A percentile compares a stretch with the other conserved stretches of the same genome.
These are phyloP conservation scores for Panicum virgatum DNA, from an alignment of 202 grass and related monocot species.

Conservation along the genomic window DNA sequence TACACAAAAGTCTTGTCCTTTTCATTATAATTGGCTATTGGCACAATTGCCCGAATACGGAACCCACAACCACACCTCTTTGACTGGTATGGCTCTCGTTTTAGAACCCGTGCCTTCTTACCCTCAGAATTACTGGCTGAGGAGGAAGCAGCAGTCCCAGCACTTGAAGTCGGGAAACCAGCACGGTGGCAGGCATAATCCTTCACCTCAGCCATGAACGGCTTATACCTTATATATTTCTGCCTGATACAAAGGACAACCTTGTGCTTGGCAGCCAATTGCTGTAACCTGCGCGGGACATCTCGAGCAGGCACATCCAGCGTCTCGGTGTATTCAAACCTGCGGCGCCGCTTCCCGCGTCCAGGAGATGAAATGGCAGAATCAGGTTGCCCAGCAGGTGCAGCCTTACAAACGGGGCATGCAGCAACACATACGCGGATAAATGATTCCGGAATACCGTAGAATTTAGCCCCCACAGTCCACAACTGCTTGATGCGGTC, in stretches of 20 bases:
- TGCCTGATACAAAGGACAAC: constrained; percentile 98
- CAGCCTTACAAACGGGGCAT: constrained; percentile 70
- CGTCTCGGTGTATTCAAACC: constrained; percentile 95
- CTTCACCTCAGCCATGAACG: constrained; percentile 98
- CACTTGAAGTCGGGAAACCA: constrained; percentile 71
- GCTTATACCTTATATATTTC: constrained; percentile 98
- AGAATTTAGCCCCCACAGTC: constrained; percentile 96
- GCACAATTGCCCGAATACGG: constrained; percentile 93
- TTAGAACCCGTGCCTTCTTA: constrained; percentile 80
- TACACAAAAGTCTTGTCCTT: constrained; percentile 99
- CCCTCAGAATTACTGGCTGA: constrained; percentile 45
- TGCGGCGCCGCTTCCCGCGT: constrained; percentile 71
- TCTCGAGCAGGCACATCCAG: constrained; percentile 86
- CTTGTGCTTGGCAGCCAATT: constrained; percentile 94
- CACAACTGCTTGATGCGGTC: constrained; percentile 97
- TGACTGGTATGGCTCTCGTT: constrained; percentile 94
- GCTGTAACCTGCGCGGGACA: constrained; percentile 78
- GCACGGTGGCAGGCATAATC: constrained; percentile 98
- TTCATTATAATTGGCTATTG: constrained; percentile 96
- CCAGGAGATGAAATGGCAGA: constrained; percentile 42
- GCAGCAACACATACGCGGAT: constrained; percentile 80
- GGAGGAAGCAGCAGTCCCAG: constrained; percentile 35
- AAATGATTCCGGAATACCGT: constrained; percentile 95
- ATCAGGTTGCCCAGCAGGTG: constrained; percentile 51
- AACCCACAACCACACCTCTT: constrained; percentile 98